Percentiles rank a stretch among this genome's conserved stretches.
Evolutionary conservation across 73 alveolate species (phyloP).

Genomic region (Tetrahymena elliotti): DNA sequence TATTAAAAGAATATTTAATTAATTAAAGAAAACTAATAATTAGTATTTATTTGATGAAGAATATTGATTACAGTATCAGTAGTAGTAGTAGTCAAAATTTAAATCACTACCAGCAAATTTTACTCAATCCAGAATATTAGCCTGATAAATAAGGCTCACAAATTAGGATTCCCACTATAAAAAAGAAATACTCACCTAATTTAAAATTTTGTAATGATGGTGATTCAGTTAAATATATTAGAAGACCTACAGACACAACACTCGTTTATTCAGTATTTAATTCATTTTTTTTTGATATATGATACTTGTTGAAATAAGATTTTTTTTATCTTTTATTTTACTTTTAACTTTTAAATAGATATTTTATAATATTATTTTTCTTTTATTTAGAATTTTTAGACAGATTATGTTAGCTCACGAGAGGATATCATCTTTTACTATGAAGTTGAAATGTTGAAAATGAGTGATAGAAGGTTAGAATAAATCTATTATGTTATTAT

Average conservation of each 20-base stretch:
- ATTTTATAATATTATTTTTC: too few species aligned
- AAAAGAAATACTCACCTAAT: background rate
- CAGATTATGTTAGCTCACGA: background rate
- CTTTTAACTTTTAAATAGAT: background rate
- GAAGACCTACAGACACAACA: background rate
- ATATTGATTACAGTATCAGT: background rate
- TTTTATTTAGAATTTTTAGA: background rate
- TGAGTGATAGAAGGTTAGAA: background rate
- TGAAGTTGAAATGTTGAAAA: background rate
- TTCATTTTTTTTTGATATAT: background rate
- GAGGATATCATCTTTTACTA: background rate
- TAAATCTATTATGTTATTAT: background rate
- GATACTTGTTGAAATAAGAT: background rate
- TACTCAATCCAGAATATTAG: background rate
- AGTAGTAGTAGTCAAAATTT: background rate
- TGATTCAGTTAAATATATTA: background rate
- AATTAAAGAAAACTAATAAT: background rate
- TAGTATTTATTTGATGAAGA: background rate
- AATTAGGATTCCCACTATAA: background rate
- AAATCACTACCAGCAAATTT: background rate
- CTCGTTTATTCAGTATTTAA: background rate
- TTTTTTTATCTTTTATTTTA: background rate
- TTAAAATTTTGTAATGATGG: background rate
- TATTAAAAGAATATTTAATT: background rate
- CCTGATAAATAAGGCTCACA: background rate